Base-by-base conservation (phyloP, 2,329 filamentous ascomycete species). In the Metarhizium brunneum region DNA sequence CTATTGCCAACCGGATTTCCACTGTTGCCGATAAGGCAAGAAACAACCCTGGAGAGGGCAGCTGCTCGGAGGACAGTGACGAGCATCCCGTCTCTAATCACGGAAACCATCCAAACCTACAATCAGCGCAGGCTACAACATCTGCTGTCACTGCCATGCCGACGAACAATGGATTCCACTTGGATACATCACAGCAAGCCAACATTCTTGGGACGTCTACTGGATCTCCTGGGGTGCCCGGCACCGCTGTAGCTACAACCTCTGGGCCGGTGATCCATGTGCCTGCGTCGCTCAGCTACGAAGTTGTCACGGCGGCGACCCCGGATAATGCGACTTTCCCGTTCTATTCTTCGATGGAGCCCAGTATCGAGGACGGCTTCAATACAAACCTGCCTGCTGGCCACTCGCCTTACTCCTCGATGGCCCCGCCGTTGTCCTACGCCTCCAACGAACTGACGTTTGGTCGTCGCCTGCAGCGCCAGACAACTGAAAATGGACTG, bases 381-480 rank as follows among this genome's bases (percentile, higher is more conserved):
- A 57, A 55, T 25, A 14, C 13, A 50, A 61, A 54, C 54, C 20
- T 58, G 54, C 57, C 69, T 14, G 38, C 60, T 20, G 50, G 48
- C 16, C 57, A 57, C 3, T 61, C 66, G 7, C 64, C 68, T 2
- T 73, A 71, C 43, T 65, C 66, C 6, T 60, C 68, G 0, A 65
- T 79, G 16, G 69, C 74, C 1, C 59, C 72, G 1, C 79, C 81
- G 0, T 71, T 67, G 25, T 83, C 82, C 0, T 85, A 85, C 65
- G 77, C 82, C 10, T 78, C 80, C 56, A 75, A 82, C 30, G 88
- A 92, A 66, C 72, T 75, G 1, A 84, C 79, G 1, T 92, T 95
- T 61, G 83, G 84, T 11, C 82, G 88, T 7, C 79, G 86, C 4
- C 73, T 95, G 4, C 86, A 89, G 51, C 81, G 89, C 47, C 76